Evolutionary conservation across 2,329 filamentous ascomycete species (phyloP), one percentile per base, ranked within the genome.

Genomic region (Fusarium bactridioides): DNA sequence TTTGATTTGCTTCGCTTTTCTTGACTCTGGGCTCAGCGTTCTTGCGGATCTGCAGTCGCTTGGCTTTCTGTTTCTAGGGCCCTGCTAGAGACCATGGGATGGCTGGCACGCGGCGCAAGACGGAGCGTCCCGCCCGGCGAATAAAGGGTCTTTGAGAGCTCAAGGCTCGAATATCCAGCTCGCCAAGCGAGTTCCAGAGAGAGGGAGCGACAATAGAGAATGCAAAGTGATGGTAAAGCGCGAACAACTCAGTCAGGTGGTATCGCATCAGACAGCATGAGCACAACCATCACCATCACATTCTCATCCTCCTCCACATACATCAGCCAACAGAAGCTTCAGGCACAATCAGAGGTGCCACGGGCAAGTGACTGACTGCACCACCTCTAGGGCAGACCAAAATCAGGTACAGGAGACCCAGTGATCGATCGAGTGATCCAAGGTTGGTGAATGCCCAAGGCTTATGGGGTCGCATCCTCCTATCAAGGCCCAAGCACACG

Each of bases 391-490:
- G 61, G 56, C 56, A 65, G 59, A 65, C 63, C 57, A 55, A 57
- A 72, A 59, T 74, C 71, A 74, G 67, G 67, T 66, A 69, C 67
- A 64, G 44, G 69, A 38, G 71, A 61, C 69, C 71, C 68, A 74
- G 71, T 74, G 68, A 74, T 69, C 68, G 71, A 70, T 72, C 71
- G 64, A 74, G 61, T 47, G 54, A 69, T 72, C 61, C 68, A 72
- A 73, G 72, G 64, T 74, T 72, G 64, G 62, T 72, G 71, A 74
- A 72, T 74, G 71, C 68, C 72, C 72, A 74, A 74, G 37, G 69
- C 59, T 69, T 74, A 65, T 74, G 71, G 71, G 66, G 67, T 51
- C 60, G 27, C 51, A 51, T 51, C 64, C 54, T 72, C 64, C 68
- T 74, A 74, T 72, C 71, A 74, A 72, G 21, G 71, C 68, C 71